These are phyloP conservation scores for Chaetomidium leptoderma DNA, from an alignment of 495 filamentous ascomycete genomes.

Conservation along the genomic window DNA sequence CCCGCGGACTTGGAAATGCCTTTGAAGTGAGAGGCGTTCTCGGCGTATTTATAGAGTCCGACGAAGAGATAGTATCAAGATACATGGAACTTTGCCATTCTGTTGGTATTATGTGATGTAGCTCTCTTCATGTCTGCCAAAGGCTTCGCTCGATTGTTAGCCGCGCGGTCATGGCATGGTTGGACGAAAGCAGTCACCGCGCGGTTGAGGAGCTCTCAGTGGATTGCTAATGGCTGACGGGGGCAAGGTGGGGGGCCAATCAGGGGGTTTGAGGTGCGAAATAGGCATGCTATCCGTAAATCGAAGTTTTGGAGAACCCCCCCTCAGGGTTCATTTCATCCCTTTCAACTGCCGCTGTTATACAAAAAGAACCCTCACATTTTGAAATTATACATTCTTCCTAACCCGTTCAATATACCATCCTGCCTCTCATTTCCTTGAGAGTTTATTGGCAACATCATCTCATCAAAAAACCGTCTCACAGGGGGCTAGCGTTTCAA, in stretches of 20 bases:
- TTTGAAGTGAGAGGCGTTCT: not conserved
- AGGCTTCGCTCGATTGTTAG: not conserved
- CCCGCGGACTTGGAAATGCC: not conserved
- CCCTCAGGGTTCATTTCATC: no score
- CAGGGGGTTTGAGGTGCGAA: not conserved
- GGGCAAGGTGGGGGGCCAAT: not conserved
- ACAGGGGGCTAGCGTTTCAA: no score
- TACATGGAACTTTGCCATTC: not conserved
- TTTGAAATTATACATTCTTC: not conserved
- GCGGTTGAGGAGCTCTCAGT: conserved; percentile 1
- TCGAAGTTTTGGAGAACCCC: no score
- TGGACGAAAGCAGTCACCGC: conserved; percentile 2
- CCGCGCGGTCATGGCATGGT: no score
- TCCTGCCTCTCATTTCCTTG: no score
- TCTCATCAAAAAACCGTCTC: no score
- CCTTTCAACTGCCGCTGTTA: no score
- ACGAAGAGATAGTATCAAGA: conserved; percentile 3
- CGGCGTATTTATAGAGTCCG: no score
- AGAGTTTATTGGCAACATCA: not conserved
- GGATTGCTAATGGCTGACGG: conserved; percentile 1
- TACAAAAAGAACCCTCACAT: not conserved
- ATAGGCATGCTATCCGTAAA: not conserved
- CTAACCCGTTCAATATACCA: no score
- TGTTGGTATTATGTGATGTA: not conserved
- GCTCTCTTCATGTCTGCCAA: not conserved